phyloP scores from a whole-genome alignment of 73 alveolate genomes.

The Diophrys sp. region DNA sequence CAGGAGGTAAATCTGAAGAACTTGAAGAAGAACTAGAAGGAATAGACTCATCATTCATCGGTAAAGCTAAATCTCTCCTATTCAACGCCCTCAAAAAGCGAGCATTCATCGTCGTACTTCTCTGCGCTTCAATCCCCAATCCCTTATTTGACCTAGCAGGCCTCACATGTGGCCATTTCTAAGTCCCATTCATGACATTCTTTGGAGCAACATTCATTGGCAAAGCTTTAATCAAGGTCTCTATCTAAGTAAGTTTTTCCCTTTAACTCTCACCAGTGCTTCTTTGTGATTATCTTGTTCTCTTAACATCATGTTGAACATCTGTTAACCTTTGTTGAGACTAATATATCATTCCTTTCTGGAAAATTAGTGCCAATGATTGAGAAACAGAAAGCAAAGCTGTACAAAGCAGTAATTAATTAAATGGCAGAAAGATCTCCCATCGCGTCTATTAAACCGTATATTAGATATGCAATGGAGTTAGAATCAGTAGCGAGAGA shows the following conservation, averaged over 20 bases:
- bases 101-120: conserved; percentile 73
- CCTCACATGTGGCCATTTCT: conserved; percentile 83
- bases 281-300: conserved; percentile 71
- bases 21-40: conserved; percentile 55
- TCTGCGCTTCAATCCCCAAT: conserved; percentile 88
- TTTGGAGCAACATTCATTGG: conserved; percentile 88
- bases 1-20: conserved; percentile 67
- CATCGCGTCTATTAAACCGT: conserved; percentile 2
- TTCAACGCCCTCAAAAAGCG: conserved; percentile 61
- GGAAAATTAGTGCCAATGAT: neutral
- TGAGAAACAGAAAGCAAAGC: conserved; percentile 57
- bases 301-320: conserved; percentile 62
- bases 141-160: conserved; percentile 93
- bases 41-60: conserved; percentile 43
- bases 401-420: conserved; percentile 58
- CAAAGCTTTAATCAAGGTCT: conserved; percentile 75
- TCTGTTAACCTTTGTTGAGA: conserved; percentile 32
- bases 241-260: conserved; percentile 42
- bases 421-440: conserved; percentile 24
- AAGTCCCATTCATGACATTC: conserved; percentile 74
- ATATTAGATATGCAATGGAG: conserved; percentile 27
- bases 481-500: no score
- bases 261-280: conserved; percentile 14
- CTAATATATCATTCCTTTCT: conserved; percentile 40
- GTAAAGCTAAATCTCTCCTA: conserved; percentile 51